Evolutionary conservation across 768 basidiomycete species (phyloP).

Genomic region (Boletus reticulatus): DNA sequence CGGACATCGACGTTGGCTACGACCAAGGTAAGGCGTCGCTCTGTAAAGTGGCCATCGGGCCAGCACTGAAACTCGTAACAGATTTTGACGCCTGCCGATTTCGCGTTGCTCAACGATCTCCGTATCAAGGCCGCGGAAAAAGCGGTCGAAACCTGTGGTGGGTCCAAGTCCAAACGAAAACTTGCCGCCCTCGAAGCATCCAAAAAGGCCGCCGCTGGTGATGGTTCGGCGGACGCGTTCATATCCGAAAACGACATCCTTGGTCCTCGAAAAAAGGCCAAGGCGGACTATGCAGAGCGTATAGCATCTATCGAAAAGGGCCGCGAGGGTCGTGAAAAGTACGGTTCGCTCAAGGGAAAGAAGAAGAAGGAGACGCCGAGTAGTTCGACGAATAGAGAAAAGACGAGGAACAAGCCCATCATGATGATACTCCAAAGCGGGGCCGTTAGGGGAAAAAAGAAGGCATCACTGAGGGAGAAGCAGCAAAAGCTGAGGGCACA

Average conservation of each 20-base stretch:
- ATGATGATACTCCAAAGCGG: slow-evolving; percentile 88
- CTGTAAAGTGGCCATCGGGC: background rate
- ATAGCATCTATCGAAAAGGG: slow-evolving; percentile 91
- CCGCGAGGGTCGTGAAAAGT: slow-evolving; percentile 93
- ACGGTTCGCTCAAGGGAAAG: slow-evolving; percentile 87
- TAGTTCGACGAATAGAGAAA: slow-evolving; percentile 89
- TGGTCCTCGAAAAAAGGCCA: slow-evolving; percentile 90
- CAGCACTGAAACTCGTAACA: slow-evolving; percentile 28
- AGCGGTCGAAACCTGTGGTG: slow-evolving; percentile 66
- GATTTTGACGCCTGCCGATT: slow-evolving; percentile 98
- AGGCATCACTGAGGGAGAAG: slow-evolving; percentile 76
- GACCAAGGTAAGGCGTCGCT: slow-evolving; percentile 56
- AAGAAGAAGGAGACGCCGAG: slow-evolving; percentile 79
- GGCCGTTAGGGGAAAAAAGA: slow-evolving; percentile 80
- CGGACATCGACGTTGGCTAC: slow-evolving; percentile 71
- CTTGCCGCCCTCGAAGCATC: slow-evolving; percentile 75
- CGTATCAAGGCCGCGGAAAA: slow-evolving; percentile 74
- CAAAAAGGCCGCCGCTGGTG: slow-evolving; percentile 51
- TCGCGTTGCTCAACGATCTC: slow-evolving; percentile 86
- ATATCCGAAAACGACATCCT: slow-evolving; percentile 91
- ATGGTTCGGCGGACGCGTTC: slow-evolving; percentile 48
- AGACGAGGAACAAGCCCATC: slow-evolving; percentile 90
- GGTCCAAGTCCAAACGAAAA: slow-evolving; percentile 84
- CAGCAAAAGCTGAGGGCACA: slow-evolving; percentile 76
- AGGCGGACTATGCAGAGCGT: slow-evolving; percentile 91